phyloP scores from a whole-genome alignment of 1,284 basidiomycete species.

The Ganoderma lucidum region DNA sequence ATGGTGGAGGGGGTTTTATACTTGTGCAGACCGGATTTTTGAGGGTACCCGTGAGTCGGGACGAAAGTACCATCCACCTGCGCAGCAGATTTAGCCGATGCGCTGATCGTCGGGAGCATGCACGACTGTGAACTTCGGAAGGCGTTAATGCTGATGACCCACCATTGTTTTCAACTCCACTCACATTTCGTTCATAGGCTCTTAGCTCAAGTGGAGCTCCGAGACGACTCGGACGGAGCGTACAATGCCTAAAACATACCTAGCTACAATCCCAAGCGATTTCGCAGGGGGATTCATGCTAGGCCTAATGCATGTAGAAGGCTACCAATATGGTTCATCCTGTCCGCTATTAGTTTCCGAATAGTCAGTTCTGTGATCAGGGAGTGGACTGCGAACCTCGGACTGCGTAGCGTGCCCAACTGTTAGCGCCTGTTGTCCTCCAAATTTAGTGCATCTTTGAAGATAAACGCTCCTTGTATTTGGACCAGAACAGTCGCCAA shows the following conservation, averaged over 20 bases:
- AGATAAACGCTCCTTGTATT: not conserved
- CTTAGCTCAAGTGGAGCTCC: not conserved
- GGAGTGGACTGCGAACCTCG: not conserved
- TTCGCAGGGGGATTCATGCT: not conserved
- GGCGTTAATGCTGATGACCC: not conserved
- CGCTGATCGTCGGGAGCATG: not conserved
- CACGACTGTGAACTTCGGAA: slow-evolving; percentile 3
- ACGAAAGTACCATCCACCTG: not conserved
- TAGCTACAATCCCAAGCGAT: not conserved
- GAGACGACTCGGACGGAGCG: not conserved
- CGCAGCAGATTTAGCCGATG: slow-evolving; percentile 3
- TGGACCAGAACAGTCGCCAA: not conserved
- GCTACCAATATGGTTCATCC: not conserved
- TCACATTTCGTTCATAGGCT: not conserved
- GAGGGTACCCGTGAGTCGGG: not conserved
- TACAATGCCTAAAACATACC: not conserved
- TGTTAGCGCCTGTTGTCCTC: not conserved
- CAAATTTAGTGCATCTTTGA: not conserved
- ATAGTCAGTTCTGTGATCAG: not conserved
- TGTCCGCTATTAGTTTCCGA: not conserved
- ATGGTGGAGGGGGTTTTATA: not conserved
- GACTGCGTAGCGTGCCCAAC: not conserved
- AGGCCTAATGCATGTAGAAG: not conserved
- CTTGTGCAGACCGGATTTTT: not conserved
- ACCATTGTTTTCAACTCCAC: not conserved